Evolutionary conservation across 306 rosid species (phyloP), one percentile per base, ranked within the genome.

Genomic region (Mimosa pudica): DNA sequence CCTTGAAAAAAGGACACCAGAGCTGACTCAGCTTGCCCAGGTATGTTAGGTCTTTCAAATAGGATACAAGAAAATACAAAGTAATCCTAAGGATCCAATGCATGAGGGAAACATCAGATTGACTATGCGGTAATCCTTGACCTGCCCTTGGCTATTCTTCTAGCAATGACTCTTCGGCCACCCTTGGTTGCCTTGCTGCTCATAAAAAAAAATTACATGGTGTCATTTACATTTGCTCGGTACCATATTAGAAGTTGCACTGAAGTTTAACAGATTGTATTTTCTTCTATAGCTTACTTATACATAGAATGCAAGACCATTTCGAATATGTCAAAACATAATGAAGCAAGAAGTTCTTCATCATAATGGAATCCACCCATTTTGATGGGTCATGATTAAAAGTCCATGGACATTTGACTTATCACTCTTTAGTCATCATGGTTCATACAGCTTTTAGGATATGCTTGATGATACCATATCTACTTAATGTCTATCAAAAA

Each of bases 111-210:
- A 5, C 9, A 72, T 73, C 82, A 79, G 64, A 47, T 24, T 84
- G 33, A 52, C 88, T 93, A 95, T 67, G 98, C 99, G 6, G 99
- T 95, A 72, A 95, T 86, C 85, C 98, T 93, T 58, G 81, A 83
- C 47, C 99, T 86, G 63, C 98, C 98, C 77, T 95, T 93, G 0
- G 98, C 98, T 75, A 95, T 85, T 84, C 99, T 92, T 79, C 94
- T 89, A 60, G 97, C 96, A 78, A 92, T 95, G 46, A 95, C 97
- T 85, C 71, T 92, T 70, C 92, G 88, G 76, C 98, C 98, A 80
- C 98, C 98, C 83, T 85, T 95, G 85, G 97, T 95, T 85, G 95
- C 98, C 81, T 95, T 95, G 76, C 98, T 95, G 94, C 76, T 84
- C 89, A 88, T 73, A 76, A 38, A 17, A 74, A 74, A 76, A 76